phyloP scores from a whole-genome alignment of 352 stramenopile genomes.

The Phytophthora capsici region DNA sequence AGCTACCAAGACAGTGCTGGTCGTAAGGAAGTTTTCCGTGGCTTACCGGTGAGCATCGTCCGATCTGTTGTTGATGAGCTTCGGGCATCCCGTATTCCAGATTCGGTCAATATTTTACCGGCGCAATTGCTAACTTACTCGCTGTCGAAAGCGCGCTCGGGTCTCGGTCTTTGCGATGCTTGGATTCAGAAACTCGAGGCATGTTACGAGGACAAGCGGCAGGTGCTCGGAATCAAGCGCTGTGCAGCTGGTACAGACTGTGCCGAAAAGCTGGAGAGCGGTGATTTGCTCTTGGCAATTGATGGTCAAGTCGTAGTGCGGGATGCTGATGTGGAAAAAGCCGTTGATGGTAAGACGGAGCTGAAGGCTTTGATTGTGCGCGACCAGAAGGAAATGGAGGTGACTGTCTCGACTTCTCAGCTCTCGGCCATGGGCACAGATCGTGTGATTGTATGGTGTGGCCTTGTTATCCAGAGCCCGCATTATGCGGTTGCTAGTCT shows the following conservation, averaged over 20 bases:
- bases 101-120: slow-evolving; percentile 68
- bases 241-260: slow-evolving; percentile 75
- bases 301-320: slow-evolving; percentile 77
- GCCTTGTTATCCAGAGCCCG: slow-evolving; percentile 90
- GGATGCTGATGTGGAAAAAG: slow-evolving; percentile 80
- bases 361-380: slow-evolving; percentile 77
- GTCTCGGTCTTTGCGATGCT: slow-evolving; percentile 82
- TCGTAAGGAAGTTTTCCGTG: slow-evolving; percentile 87
- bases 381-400: slow-evolving; percentile 69
- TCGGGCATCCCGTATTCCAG: slow-evolving; percentile 46
- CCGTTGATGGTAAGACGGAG: slow-evolving; percentile 54
- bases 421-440: slow-evolving; percentile 86
- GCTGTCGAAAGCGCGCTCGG: slow-evolving; percentile 86
- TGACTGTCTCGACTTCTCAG: slow-evolving; percentile 65
- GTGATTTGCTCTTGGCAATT: slow-evolving; percentile 87
- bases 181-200: slow-evolving; percentile 88
- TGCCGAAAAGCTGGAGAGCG: slow-evolving; percentile 71
- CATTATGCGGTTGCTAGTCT: slow-evolving; percentile 87
- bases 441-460: slow-evolving; percentile 91
- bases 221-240: slow-evolving; percentile 89
- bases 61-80: slow-evolving; percentile 71
- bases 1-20: slow-evolving; percentile 83
- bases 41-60: slow-evolving; percentile 71
- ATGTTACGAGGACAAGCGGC: slow-evolving; percentile 82
- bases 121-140: slow-evolving; percentile 84